Evolutionary conservation across 305 asterid species (phyloP).

Genomic region (Plantago coronopus): DNA sequence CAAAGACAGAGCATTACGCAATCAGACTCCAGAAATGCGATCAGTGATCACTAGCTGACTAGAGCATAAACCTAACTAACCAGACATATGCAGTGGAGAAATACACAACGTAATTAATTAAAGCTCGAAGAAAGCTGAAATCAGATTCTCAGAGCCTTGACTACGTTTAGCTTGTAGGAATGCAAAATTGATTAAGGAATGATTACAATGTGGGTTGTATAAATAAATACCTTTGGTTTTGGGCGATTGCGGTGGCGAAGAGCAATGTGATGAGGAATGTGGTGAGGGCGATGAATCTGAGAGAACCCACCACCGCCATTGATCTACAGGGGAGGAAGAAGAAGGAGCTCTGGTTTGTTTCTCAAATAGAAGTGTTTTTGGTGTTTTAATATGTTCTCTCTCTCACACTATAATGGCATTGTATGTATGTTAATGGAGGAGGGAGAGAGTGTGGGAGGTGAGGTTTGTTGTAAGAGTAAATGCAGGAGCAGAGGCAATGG

Average conservation of each 20-base stretch:
- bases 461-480: too few relatives aligned
- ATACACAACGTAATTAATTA: too few relatives aligned
- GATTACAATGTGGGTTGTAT: neutral
- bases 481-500: constrained; percentile 4
- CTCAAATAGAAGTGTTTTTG: neutral
- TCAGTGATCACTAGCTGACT: too few relatives aligned
- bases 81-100: too few relatives aligned
- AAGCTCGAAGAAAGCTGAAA: too few relatives aligned
- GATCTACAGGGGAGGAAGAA: neutral
- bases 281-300: constrained; percentile 21
- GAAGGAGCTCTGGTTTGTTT: neutral
- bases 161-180: too few relatives aligned
- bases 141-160: neutral
- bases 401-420: constrained; percentile 9
- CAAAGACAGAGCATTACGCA: neutral
- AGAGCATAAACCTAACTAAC: too few relatives aligned
- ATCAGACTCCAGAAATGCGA: neutral
- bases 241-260: constrained; percentile 29
- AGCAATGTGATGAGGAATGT: constrained; percentile 32
- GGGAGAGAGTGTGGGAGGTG: too few relatives aligned
- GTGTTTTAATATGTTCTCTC: neutral
- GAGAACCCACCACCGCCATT: constrained; percentile 37
- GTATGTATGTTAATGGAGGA: neutral
- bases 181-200: neutral
- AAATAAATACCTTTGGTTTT: constrained; percentile 39